Evolutionary conservation across 352 stramenopile species (phyloP), one percentile per base, ranked within the genome.

Genomic region (Phytophthora meadii): DNA sequence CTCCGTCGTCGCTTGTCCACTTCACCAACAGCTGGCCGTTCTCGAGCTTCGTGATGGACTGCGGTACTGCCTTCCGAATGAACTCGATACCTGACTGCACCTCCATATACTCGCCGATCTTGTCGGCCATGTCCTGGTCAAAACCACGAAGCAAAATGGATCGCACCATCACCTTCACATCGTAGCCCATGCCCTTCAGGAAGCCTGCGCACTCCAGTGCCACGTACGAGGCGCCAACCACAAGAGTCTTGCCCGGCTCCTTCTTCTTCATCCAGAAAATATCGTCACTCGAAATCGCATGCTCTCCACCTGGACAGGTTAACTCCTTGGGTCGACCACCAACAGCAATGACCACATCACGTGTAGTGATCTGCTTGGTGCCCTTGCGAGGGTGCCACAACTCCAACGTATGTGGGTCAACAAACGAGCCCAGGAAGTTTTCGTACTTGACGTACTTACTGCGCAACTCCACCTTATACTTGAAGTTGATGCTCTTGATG

Each of bases 401-500:
- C 74, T 98, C 86, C 19, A 99, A 65, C 19, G 94, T 99, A 74
- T 99, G 92, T 19, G 72, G 54, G 76, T 99, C 94, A 37, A 97
- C 76, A 70, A 99, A 98, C 52, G 82, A 97, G 8, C 93, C 96
- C 22, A 98, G 50, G 62, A 94, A 88, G 81, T 98, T 98, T 55
- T 97, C 87, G 77, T 98, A 98, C 66, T 95, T 96, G 58, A 97
- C 90, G 59, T 96, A 87, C 76, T 98, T 98, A 77, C 98, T 95
- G 44, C 96, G 84, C 50, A 99, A 76, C 63, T 97, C 84, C 25
- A 99, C 95, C 50, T 98, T 94, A 85, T 99, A 99, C 69, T 98
- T 98, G 82, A 99, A 99, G 74, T 99, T 99, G 50, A 99, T 90
- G 40, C 84, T 84, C 66, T 95, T 97, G 79, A 99, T 99, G 82